A percentile compares a stretch with the other conserved stretches of the same genome.
Conservation (phyloP, 345 rosid species). For the Jatropha curcas region DNA sequence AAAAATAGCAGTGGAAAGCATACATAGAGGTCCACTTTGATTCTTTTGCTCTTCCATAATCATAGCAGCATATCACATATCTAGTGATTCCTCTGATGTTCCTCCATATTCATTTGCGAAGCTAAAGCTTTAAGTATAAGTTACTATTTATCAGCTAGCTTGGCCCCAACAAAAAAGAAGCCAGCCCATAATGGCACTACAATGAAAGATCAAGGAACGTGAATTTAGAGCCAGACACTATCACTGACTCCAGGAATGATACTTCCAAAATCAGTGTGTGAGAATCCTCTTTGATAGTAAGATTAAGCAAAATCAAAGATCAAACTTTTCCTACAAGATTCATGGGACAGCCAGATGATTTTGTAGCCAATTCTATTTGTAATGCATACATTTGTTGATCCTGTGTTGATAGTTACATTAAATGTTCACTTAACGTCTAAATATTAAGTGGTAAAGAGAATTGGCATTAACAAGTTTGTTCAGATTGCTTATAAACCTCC, state of each 20-base stretch:
- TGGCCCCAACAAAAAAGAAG: background rate
- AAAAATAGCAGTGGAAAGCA: background rate
- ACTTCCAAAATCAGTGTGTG: background rate
- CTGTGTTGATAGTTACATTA: background rate
- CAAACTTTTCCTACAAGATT: background rate
- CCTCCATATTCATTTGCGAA: background rate
- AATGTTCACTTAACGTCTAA: background rate
- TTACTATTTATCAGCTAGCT: background rate
- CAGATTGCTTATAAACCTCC: conserved; percentile 2
- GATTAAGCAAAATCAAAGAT: background rate
- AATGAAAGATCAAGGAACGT: background rate
- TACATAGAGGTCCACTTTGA: background rate
- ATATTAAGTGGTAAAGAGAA: background rate
- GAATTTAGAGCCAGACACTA: background rate
- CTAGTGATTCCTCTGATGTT: background rate
- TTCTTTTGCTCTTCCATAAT: no score
- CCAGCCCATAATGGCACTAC: background rate
- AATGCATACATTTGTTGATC: background rate
- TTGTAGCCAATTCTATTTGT: no score
- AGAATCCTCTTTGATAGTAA: background rate
- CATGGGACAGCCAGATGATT: background rate
- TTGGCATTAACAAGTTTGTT: background rate
- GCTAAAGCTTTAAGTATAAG: background rate
- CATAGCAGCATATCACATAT: no score
- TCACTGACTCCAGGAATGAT: background rate